Percentiles rank a stretch among this genome's conserved stretches.
Evolutionary conservation across 345 rosid genomes (phyloP).

Genomic region (Salix dunnii): DNA sequence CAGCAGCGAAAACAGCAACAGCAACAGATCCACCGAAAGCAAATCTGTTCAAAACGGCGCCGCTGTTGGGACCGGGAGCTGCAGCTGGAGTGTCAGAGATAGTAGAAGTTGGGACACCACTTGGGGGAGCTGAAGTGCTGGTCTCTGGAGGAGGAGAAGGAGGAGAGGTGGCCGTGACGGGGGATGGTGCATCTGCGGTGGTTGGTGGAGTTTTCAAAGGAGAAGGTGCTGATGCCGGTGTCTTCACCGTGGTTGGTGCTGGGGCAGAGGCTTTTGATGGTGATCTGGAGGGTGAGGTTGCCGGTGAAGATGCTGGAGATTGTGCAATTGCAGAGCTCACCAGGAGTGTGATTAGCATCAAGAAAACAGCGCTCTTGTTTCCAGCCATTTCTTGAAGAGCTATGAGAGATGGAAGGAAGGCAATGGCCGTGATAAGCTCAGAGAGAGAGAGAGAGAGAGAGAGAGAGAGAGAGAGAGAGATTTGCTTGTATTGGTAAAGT

Average conservation of each 20-base stretch:
- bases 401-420: background rate
- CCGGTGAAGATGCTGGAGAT: slow-evolving; percentile 8
- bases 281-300: slow-evolving; percentile 3
- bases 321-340: slow-evolving; percentile 1
- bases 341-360: background rate
- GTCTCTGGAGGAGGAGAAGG: slow-evolving; percentile 18
- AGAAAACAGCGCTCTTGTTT: background rate
- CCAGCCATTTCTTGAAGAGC: background rate
- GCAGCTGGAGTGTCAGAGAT: slow-evolving; percentile 23
- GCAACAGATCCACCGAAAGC: slow-evolving; percentile 26
- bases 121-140: background rate
- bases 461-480: background rate
- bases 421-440: no score
- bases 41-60: slow-evolving; percentile 28
- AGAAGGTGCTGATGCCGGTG: slow-evolving; percentile 9
- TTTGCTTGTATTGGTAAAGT: background rate
- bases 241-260: background rate
- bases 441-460: background rate
- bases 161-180: slow-evolving; percentile 23
- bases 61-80: slow-evolving; percentile 36
- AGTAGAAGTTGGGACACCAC: background rate
- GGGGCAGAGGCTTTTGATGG: background rate
- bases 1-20: slow-evolving; percentile 30
- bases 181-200: slow-evolving; percentile 13
- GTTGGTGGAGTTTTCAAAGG: slow-evolving; percentile 9